These are phyloP conservation scores for Hirschfeldia incana DNA, from an alignment of 345 rosid genomes.

Conservation along the genomic window DNA sequence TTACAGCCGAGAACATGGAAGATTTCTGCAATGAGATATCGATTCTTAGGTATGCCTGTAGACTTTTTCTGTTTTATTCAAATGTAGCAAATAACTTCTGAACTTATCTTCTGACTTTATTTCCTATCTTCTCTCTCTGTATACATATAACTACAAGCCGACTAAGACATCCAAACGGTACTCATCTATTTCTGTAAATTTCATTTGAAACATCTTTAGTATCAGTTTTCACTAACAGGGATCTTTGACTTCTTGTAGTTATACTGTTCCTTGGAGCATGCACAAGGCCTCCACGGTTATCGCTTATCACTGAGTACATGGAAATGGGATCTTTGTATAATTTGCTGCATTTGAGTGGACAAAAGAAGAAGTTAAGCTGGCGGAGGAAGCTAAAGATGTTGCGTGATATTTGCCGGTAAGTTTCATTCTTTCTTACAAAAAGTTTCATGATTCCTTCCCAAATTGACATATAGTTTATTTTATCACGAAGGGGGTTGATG, in stretches of 20 bases:
- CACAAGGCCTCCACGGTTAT: slow-evolving; percentile 86
- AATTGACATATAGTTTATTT: not conserved
- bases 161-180: slow-evolving; percentile 98
- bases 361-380: slow-evolving; percentile 89
- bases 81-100: slow-evolving; percentile 1
- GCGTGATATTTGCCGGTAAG: slow-evolving; percentile 94
- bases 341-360: slow-evolving; percentile 89
- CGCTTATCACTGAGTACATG: slow-evolving; percentile 97
- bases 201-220: slow-evolving; percentile 16
- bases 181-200: slow-evolving; percentile 21
- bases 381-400: slow-evolving; percentile 84
- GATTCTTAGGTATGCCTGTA: slow-evolving; percentile 69
- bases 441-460: not conserved
- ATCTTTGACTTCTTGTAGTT: slow-evolving; percentile 57
- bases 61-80: slow-evolving; percentile 22
- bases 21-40: slow-evolving; percentile 98
- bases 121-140: slow-evolving; percentile 29
- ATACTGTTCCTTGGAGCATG: slow-evolving; percentile 98
- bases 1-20: slow-evolving; percentile 95
- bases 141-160: slow-evolving; percentile 57
- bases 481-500: slow-evolving; percentile 80
- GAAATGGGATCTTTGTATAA: slow-evolving; percentile 90
- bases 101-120: slow-evolving; percentile 43
- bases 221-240: slow-evolving; percentile 14
- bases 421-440: slow-evolving; percentile 8